Conservation (phyloP, 225 moss, liverwort and hornwort genomes). For the Bryum argenteum region DNA sequence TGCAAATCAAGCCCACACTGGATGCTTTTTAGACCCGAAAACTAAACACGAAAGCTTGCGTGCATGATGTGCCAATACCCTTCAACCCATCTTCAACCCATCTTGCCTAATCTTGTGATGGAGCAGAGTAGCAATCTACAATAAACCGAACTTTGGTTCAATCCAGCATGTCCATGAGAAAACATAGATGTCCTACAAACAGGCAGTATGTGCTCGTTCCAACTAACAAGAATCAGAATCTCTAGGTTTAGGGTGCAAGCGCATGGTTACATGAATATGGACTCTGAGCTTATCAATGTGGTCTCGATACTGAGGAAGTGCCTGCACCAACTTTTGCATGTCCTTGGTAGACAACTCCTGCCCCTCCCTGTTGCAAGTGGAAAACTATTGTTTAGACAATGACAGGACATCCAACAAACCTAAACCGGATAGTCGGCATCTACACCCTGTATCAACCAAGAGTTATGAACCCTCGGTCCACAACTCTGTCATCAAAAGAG, state of each 20-base stretch:
- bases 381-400: conserved; percentile 13
- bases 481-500: neutral
- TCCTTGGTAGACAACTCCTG: conserved; percentile 93
- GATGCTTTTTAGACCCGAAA: neutral
- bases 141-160: conserved; percentile 25
- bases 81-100: conserved; percentile 77
- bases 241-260: neutral
- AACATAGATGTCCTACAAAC: conserved; percentile 5
- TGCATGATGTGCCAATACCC: conserved; percentile 60
- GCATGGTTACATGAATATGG: conserved; percentile 67
- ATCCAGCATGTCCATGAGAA: neutral
- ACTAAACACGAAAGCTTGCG: neutral
- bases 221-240: neutral
- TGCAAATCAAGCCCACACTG: conserved; percentile 50
- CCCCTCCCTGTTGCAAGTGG: conserved; percentile 72
- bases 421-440: conserved; percentile 1
- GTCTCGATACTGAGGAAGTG: conserved; percentile 85
- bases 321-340: too few relatives aligned
- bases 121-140: conserved; percentile 87
- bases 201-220: conserved; percentile 1
- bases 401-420: conserved; percentile 1
- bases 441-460: conserved; percentile 17
- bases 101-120: conserved; percentile 79
- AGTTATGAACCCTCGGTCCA: neutral
- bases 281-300: conserved; percentile 91